Conservation (phyloP, 192 early-diverging fungal genomes). For the Funneliformis mosseae region DNA sequence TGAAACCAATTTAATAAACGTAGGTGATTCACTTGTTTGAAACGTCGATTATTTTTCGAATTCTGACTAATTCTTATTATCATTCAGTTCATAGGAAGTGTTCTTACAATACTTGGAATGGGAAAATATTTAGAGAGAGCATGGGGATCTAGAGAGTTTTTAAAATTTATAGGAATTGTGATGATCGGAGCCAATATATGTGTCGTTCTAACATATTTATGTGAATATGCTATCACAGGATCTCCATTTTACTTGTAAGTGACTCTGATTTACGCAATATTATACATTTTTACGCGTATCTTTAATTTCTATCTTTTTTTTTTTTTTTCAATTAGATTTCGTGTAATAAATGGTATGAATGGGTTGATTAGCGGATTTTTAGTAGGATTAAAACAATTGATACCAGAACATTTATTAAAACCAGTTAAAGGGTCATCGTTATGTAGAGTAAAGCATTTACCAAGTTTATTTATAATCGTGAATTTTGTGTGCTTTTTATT, state of each 20-base stretch:
- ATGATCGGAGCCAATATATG: conserved; percentile 53
- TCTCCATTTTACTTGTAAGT: conserved; percentile 63
- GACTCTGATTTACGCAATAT: not conserved
- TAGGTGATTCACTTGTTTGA: conserved; percentile 34
- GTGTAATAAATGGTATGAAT: conserved; percentile 70
- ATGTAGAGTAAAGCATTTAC: conserved; percentile 61
- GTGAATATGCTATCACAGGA: conserved; percentile 60
- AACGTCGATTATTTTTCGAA: not conserved
- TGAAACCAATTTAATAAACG: conserved; percentile 52
- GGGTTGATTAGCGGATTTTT: conserved; percentile 73
- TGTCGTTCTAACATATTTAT: conserved; percentile 56
- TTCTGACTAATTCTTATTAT: not conserved
- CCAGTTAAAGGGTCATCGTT: conserved; percentile 51
- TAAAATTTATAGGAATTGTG: conserved; percentile 67
- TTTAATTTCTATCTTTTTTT: not conserved
- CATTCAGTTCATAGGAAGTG: conserved; percentile 50
- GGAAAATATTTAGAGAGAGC: conserved; percentile 84
- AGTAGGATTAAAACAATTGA: conserved; percentile 86
- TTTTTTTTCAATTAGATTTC: conserved; percentile 45
- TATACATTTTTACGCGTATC: conserved; percentile 19
- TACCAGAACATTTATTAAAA: conserved; percentile 83
- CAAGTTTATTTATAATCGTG: conserved; percentile 44
- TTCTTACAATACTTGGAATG: conserved; percentile 46
- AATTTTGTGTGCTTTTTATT: conserved; percentile 50
- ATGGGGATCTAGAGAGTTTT: conserved; percentile 79